A percentile compares a stretch with the other conserved stretches of the same genome.
phyloP scores from a whole-genome alignment of 139 green algal genomes.

The Tetraselmis striata region DNA sequence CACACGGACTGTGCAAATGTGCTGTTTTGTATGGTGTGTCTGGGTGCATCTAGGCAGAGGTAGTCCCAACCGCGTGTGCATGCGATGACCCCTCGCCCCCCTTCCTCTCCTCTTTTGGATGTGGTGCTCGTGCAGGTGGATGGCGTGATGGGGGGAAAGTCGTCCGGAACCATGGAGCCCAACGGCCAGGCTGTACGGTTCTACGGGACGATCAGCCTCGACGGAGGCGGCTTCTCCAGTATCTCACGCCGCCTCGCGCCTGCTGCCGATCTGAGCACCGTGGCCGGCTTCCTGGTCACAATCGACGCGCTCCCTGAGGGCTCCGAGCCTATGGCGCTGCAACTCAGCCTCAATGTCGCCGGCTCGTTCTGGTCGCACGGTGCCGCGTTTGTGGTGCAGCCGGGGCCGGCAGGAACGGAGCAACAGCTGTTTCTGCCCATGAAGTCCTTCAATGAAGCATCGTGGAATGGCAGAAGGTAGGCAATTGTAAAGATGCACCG shows the following conservation, averaged over 20 bases:
- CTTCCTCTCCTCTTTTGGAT: too few species aligned
- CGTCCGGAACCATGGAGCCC: neutral
- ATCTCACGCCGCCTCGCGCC: neutral
- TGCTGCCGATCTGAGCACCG: neutral
- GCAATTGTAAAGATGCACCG: neutral
- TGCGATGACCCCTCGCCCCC: too few species aligned
- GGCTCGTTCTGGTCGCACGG: neutral
- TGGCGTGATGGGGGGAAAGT: neutral
- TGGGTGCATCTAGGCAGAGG: too few species aligned
- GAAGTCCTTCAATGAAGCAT: neutral
- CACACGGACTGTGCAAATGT: too few species aligned
- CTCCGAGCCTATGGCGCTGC: neutral
- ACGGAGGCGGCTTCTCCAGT: neutral
- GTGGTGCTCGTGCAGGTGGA: neutral
- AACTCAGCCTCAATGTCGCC: neutral
- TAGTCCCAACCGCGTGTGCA: too few species aligned
- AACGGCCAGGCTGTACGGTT: neutral
- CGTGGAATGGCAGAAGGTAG: neutral
- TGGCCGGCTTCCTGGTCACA: neutral
- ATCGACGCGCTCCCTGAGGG: neutral
- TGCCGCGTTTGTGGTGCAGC: neutral
- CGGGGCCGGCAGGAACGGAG: neutral
- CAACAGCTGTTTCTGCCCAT: neutral
- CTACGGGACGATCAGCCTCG: neutral
- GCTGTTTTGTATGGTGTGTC: too few species aligned